These are phyloP conservation scores for Silene coronaria DNA, from an alignment of 179 eudicot species.

Conservation along the genomic window DNA sequence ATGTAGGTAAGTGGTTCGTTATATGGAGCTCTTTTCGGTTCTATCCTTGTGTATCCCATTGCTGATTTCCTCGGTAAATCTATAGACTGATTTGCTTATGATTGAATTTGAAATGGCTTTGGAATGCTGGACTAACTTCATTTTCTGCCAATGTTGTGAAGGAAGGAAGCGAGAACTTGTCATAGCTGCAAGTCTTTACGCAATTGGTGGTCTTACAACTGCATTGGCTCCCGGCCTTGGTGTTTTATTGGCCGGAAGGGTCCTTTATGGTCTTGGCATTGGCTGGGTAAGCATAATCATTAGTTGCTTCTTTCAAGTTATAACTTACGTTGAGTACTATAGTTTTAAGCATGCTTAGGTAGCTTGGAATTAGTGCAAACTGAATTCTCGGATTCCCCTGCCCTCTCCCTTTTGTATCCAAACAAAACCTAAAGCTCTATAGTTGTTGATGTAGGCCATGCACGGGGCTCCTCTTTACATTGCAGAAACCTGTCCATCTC, in stretches of 20 bases:
- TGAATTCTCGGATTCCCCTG: no score
- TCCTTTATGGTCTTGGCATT: conserved; percentile 89
- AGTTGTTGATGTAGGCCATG: conserved; percentile 66
- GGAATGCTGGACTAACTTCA: neutral
- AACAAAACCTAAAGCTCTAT: neutral
- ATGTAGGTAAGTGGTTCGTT: conserved; percentile 93
- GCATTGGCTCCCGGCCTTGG: conserved; percentile 72
- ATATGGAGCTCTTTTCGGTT: conserved; percentile 97
- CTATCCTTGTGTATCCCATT: conserved; percentile 68
- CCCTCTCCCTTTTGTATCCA: neutral
- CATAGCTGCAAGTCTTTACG: conserved; percentile 60
- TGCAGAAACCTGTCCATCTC: conserved; percentile 96
- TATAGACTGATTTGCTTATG: conserved; percentile 13
- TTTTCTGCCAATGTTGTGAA: conserved; percentile 24
- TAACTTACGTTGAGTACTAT: neutral
- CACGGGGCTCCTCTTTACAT: conserved; percentile 98
- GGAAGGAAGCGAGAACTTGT: conserved; percentile 92
- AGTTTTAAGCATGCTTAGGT: neutral
- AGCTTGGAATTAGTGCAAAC: no score
- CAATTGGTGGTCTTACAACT: conserved; percentile 63
- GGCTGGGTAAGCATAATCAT: conserved; percentile 71
- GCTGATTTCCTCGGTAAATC: conserved; percentile 87
- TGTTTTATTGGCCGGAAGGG: conserved; percentile 65
- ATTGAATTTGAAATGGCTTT: neutral
- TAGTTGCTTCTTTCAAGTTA: neutral